Percentiles rank a stretch among this genome's conserved stretches.
phyloP scores from a whole-genome alignment of 2,329 filamentous ascomycete genomes.

The Graphiopsis chlorocephala region DNA sequence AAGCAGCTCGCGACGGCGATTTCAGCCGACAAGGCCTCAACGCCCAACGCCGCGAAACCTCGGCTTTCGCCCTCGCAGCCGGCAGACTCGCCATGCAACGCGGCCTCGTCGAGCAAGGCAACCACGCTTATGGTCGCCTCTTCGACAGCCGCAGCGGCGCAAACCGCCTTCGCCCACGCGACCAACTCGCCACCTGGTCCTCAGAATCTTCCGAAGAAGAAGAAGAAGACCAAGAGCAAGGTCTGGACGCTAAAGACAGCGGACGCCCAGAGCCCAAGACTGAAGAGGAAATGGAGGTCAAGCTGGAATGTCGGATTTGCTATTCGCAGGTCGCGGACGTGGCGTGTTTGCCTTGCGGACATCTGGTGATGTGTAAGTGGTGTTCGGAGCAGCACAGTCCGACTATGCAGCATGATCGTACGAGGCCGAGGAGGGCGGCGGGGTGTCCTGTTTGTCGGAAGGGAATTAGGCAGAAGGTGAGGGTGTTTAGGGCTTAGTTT shows the following conservation, averaged over 20 bases:
- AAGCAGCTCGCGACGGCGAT: conserved; percentile 28
- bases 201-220: conserved; percentile 25
- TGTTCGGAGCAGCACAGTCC: conserved; percentile 53
- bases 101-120: conserved; percentile 8
- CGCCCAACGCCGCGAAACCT: conserved; percentile 27
- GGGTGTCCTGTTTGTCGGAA: conserved; percentile 49
- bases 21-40: conserved; percentile 30
- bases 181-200: background rate
- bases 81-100: conserved; percentile 29
- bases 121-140: background rate
- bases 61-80: conserved; percentile 28
- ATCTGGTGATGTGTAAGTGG: conserved; percentile 55
- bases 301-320: conserved; percentile 53
- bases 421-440: conserved; percentile 37
- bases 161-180: background rate
- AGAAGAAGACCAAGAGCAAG: conserved; percentile 28
- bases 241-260: conserved; percentile 46
- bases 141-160: background rate
- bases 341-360: conserved; percentile 53
- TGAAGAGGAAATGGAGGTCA: conserved; percentile 49
- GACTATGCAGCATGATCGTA: conserved; percentile 39
- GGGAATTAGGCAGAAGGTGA: conserved; percentile 44
- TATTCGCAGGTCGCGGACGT: conserved; percentile 53
- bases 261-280: conserved; percentile 48
- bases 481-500: conserved; percentile 28